Conservation (phyloP, 1,284 basidiomycete genomes). For the Pisolithus thermaeus region DNA sequence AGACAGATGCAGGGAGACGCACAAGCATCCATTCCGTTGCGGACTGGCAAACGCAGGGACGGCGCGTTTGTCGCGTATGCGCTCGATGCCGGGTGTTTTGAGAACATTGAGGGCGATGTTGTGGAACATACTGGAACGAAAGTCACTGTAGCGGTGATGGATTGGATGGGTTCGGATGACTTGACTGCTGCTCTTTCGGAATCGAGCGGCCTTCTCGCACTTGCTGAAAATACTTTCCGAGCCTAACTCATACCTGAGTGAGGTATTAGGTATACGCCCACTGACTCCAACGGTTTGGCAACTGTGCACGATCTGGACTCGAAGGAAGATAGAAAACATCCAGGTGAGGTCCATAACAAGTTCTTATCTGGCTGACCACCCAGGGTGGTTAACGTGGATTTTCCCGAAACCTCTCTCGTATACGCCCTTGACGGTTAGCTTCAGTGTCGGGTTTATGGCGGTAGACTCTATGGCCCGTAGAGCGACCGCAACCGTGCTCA, state of each 20-base stretch:
- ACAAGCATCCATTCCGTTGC: conserved; percentile 74
- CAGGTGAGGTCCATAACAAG: no score
- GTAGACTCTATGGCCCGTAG: conserved; percentile 60
- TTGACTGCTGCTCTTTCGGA: no score
- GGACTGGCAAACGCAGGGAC: conserved; percentile 85
- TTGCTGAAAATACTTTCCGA: no score
- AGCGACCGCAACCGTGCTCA: conserved; percentile 67
- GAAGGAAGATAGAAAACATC: no score
- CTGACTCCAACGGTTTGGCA: no score
- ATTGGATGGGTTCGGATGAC: no score
- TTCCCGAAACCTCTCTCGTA: conserved; percentile 61
- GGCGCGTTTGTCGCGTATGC: conserved; percentile 69
- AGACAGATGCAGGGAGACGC: conserved; percentile 19
- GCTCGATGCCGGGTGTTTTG: conserved; percentile 62
- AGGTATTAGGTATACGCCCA: no score
- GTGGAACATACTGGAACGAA: conserved; percentile 5
- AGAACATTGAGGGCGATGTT: conserved; percentile 64
- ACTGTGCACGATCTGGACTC: no score
- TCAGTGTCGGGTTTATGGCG: conserved; percentile 46
- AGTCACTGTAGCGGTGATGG: no score
- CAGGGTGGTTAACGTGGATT: conserved; percentile 53
- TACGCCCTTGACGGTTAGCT: conserved; percentile 50
- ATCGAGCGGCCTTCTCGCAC: no score
- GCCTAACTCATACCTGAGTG: no score
- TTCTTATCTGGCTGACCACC: conserved; percentile 36